Conservation (phyloP, 2,329 filamentous ascomycete genomes). For the Aspergillus pseudonomiae region DNA sequence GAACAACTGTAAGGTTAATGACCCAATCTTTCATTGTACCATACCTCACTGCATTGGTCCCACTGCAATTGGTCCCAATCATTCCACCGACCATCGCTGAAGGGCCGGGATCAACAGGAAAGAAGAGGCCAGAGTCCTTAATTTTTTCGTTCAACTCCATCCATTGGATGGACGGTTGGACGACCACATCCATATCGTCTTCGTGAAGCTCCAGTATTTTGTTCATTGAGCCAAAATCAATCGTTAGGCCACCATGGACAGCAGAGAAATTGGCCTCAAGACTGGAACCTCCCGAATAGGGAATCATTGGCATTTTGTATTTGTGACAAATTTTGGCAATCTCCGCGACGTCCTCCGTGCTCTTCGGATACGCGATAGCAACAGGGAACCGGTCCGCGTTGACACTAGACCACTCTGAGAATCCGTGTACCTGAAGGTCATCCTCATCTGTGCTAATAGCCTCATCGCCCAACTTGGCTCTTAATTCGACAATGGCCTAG, state of each 20-base stretch:
- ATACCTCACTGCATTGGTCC: conserved; percentile 65
- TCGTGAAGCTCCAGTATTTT: conserved; percentile 76
- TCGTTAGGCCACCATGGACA: conserved; percentile 81
- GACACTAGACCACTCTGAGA: conserved; percentile 71
- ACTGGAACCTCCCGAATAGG: conserved; percentile 83
- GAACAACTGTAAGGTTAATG: conserved; percentile 69
- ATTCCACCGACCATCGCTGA: conserved; percentile 61
- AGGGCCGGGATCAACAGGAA: conserved; percentile 84
- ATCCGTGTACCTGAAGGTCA: conserved; percentile 65
- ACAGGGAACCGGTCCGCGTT: conserved; percentile 67
- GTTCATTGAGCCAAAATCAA: conserved; percentile 90
- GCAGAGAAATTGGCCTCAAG: conserved; percentile 90
- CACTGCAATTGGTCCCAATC: conserved; percentile 69
- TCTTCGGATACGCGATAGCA: conserved; percentile 66
- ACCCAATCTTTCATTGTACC: conserved; percentile 80
- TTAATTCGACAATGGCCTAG: conserved; percentile 61
- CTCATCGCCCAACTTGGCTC: conserved; percentile 57
- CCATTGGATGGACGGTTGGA: conserved; percentile 91
- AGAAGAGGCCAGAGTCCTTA: conserved; percentile 77
- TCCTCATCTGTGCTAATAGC: conserved; percentile 66
- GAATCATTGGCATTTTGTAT: conserved; percentile 80
- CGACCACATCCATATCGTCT: conserved; percentile 89
- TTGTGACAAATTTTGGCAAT: conserved; percentile 75
- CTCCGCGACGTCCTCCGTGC: conserved; percentile 65
- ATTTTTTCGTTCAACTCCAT: conserved; percentile 80